Base-by-base conservation (phyloP, 176 grass and related monocot genomes). In the Avena sativa region DNA sequence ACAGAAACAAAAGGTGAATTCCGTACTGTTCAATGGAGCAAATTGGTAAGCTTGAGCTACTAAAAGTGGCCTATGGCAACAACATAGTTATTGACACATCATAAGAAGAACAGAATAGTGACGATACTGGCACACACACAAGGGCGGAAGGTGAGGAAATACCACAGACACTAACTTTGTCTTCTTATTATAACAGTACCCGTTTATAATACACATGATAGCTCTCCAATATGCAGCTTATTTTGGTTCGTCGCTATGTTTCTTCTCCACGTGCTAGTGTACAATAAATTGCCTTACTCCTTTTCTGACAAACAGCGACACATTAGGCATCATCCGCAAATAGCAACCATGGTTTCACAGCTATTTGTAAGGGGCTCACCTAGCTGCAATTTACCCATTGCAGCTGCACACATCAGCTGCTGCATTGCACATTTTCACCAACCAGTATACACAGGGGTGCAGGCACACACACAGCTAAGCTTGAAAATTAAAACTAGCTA, bases 351-450 rank as follows among this genome's bases (percentile, higher is more conserved):
- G 57, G 43, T 16, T 53, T 63, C 9, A 10, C 30, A 8, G 56
- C 4, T 9, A 80, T 75, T 58, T 34, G 11, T 30, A 80, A 68
- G 48, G 44, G 48, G 44, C 61, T 75, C 76, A 21, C 21, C 59
- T 58, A 53, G n/a, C 77, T 76, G 11, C n/a, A 75, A 57, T 56
- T 62, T 38, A 72, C 26, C 46, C 46, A 58, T 6, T 23, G 66
- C 9, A 78, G 57, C 74, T 43, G 9, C 68, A 67, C 14, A 40
- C 20, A 81, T 52, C 75, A 87, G 8, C 50, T 63, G 46, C 90
- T 63, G 46, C 90, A 88, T 88, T 88, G 71, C 30, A 52, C 6
- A 30, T 75, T 75, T 75, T 75, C 21, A 80, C 38, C 20, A 71
- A 52, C n/a, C 21, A 44, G 32, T 14, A 3, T 63, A 10, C 76